phyloP scores from a whole-genome alignment of 2,329 filamentous ascomycete species.

The Cercospora canescens region DNA sequence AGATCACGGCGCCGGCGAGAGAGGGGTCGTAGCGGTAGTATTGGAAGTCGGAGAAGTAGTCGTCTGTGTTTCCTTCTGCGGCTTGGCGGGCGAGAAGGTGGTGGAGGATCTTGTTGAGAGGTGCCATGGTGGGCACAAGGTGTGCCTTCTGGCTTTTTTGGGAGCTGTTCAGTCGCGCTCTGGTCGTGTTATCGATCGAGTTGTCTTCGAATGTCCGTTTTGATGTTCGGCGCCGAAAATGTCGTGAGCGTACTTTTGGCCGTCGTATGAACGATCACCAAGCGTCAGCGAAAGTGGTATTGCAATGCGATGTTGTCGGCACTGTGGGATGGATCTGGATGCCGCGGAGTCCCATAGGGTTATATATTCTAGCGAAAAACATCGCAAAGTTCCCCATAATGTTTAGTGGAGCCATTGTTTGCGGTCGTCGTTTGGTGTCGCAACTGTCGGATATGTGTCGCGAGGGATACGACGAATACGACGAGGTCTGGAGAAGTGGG shows the following conservation, averaged over 20 bases:
- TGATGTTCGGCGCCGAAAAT: not conserved
- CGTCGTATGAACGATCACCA: not conserved
- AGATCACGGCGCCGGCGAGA: constrained; percentile 29
- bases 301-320: not conserved
- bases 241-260: not conserved
- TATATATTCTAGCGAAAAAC: not conserved
- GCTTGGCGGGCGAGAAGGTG: not conserved
- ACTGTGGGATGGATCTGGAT: not conserved
- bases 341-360: not conserved
- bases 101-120: not conserved
- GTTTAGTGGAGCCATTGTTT: not conserved
- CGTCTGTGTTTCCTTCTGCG: not conserved
- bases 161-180: not conserved
- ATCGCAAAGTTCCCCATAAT: not conserved
- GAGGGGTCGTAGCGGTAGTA: constrained; percentile 17
- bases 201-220: not conserved
- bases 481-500: not conserved
- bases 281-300: no score
- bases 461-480: constrained; percentile 1
- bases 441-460: not conserved
- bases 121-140: not conserved
- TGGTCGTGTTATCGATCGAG: not conserved
- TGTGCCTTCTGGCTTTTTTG: not conserved
- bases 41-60: constrained; percentile 13
- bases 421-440: not conserved